Base-by-base conservation (phyloP, 768 basidiomycete species). In the Mycena vitilis region DNA sequence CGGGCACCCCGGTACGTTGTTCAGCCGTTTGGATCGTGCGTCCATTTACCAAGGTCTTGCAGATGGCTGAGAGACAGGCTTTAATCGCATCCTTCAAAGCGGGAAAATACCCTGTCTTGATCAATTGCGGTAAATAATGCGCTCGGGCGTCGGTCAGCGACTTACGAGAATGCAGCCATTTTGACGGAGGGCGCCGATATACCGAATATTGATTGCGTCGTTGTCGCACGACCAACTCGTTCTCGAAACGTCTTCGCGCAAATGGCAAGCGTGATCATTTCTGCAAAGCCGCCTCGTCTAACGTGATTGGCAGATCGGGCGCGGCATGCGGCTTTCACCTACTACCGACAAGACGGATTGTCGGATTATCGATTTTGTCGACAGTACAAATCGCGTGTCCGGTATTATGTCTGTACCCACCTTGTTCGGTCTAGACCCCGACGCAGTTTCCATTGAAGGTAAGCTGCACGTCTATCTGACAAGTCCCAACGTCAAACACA, bases 101-200 rank as follows among this genome's bases (percentile, higher is more conserved):
- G 9, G 92, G 93, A 9, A 75, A 86, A 59, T 98, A 89, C 74
- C 95, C 95, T 13, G 93, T 99, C 1, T 82, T 99, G 34, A 79
- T 98, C 53, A 98, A 98, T 74, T 98, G 96, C 74, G 91, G 94
- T 94, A 42, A 57, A 81, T 73, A 23, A 23, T n/a, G n/a, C 13
- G n/a, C 13, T 38, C 37, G 48, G 42, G 44, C 48, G 4, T 45
- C 20, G 8, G 30, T 52, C 42, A 30, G 2, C 48, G 20, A 20
- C 30, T 69, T 54, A 47, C 30, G 45, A 0, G 22, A 11, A 56
- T 10, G 38, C 60, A 91, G 95, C 95, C 23, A 92, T 98, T 55
- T 82, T 98, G 70, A 97, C 95, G 1, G 96, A 98, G 81, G 96
- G 96, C 5, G 89, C 95, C 22, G 96, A 99, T 81, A 95, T 98